Percentiles rank a stretch among this genome's conserved stretches.
These are phyloP conservation scores for Litsea cubeba DNA, from an alignment of 164 flowering plant species.

Conservation along the genomic window DNA sequence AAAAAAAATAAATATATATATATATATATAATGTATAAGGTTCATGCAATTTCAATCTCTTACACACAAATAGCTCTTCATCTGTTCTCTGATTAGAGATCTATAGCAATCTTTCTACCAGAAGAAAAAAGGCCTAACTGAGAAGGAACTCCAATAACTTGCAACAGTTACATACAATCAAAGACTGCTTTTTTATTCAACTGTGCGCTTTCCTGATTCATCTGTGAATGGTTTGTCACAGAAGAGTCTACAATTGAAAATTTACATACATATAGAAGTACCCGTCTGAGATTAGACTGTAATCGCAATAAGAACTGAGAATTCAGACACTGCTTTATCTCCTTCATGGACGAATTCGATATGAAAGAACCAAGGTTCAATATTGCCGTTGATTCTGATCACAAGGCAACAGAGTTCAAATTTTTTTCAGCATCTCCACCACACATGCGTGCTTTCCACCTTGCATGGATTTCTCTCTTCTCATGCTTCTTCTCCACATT, in stretches of 20 bases:
- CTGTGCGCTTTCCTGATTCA: background rate
- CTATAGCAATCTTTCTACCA: background rate
- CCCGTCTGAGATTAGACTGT: background rate
- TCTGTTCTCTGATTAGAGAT: background rate
- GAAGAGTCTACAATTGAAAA: background rate
- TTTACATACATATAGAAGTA: background rate
- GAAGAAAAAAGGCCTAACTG: background rate
- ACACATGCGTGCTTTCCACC: constrained; percentile 84
- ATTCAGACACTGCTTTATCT: background rate
- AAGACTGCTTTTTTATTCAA: background rate
- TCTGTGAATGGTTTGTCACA: background rate
- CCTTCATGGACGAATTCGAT: background rate
- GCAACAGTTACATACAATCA: background rate
- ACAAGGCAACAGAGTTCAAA: constrained; percentile 58
- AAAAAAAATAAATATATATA: too few species aligned
- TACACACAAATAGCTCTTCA: background rate
- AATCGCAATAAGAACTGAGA: background rate
- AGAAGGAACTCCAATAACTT: background rate
- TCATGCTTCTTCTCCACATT: constrained; percentile 76
- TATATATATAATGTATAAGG: too few species aligned
- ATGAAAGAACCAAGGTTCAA: constrained; percentile 20
- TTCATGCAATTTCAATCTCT: constrained; percentile 1
- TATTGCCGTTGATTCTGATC: constrained; percentile 74
- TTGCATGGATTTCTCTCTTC: constrained; percentile 80
- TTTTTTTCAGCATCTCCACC: constrained; percentile 48